These are phyloP conservation scores for Fusarium sp. DNA, from an alignment of 2,329 filamentous ascomycete genomes.

Conservation along the genomic window DNA sequence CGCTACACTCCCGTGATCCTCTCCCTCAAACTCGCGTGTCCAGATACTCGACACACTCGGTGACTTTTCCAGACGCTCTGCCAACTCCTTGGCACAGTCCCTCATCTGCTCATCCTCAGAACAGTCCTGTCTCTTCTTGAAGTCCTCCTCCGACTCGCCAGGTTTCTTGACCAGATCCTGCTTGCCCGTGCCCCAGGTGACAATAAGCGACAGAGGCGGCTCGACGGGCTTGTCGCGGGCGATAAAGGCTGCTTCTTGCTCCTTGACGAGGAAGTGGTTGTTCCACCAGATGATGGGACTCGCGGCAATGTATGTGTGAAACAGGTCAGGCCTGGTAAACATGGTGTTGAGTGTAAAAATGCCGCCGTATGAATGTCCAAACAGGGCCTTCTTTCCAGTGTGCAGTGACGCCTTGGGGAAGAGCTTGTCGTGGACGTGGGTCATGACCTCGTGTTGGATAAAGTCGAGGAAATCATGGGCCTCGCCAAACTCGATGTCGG, in stretches of 20 bases:
- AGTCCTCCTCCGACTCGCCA: constrained; percentile 47
- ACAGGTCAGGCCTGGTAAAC: constrained; percentile 54
- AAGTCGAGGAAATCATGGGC: constrained; percentile 59
- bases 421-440: constrained; percentile 45
- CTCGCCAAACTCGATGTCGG: constrained; percentile 51
- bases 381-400: constrained; percentile 56
- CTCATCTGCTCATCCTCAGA: constrained; percentile 43
- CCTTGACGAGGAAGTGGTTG: constrained; percentile 52
- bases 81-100: constrained; percentile 30
- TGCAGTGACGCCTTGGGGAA: constrained; percentile 46
- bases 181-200: constrained; percentile 49
- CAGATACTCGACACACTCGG: constrained; percentile 34
- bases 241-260: constrained; percentile 47
- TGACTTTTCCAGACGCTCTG: constrained; percentile 28
- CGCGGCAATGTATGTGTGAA: constrained; percentile 58
- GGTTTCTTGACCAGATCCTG: constrained; percentile 44
- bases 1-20: constrained; percentile 43
- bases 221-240: constrained; percentile 9
- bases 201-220: constrained; percentile 47
- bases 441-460: constrained; percentile 54
- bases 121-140: constrained; percentile 41
- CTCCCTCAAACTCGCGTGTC: constrained; percentile 41
- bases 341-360: constrained; percentile 60
- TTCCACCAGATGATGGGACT: constrained; percentile 64
- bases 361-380: constrained; percentile 63